Percentiles rank a stretch among this genome's conserved stretches.
Conservation (phyloP, 352 stramenopile species). For the Pythium pyrilobum region DNA sequence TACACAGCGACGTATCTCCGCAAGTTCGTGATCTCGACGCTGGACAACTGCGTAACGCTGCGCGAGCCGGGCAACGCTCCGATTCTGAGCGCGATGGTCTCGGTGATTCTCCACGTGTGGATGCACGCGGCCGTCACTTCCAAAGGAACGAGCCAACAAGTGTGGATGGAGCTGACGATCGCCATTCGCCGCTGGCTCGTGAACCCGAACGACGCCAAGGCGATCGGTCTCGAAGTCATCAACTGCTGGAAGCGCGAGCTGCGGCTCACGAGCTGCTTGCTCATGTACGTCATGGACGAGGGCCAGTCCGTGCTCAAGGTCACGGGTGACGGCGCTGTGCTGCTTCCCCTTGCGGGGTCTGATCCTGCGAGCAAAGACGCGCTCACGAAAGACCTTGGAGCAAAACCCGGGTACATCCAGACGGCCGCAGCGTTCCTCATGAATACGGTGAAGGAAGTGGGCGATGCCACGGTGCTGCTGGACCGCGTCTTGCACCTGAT, state of each 20-base stretch:
- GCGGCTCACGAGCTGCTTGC: slow-evolving; percentile 67
- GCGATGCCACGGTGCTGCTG: slow-evolving; percentile 65
- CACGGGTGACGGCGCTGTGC: slow-evolving; percentile 42
- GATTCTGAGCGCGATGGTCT: slow-evolving; percentile 74
- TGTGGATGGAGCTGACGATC: slow-evolving; percentile 81
- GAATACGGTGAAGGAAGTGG: slow-evolving; percentile 45
- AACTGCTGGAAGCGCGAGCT: slow-evolving; percentile 85
- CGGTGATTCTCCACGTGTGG: slow-evolving; percentile 80
- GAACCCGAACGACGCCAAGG: slow-evolving; percentile 48
- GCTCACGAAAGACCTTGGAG: slow-evolving; percentile 24
- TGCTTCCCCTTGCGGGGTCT: slow-evolving; percentile 36
- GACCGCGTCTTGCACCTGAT: slow-evolving; percentile 81
- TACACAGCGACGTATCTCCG: slow-evolving; percentile 83
- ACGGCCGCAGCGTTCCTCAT: slow-evolving; percentile 68
- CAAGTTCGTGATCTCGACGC: slow-evolving; percentile 83
- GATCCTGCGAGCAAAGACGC: slow-evolving; percentile 16
- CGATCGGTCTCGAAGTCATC: slow-evolving; percentile 58
- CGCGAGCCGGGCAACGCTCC: slow-evolving; percentile 53
- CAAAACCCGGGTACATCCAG: slow-evolving; percentile 66
- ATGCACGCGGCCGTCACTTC: slow-evolving; percentile 69
- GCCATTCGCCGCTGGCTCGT: slow-evolving; percentile 77
- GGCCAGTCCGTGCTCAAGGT: slow-evolving; percentile 69
- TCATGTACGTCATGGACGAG: slow-evolving; percentile 80
- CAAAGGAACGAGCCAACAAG: slow-evolving; percentile 50
- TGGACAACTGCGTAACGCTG: slow-evolving; percentile 74